Evolutionary conservation across 371 early-diverging fungal species (phyloP).

Genomic region (Mortierella sp.): DNA sequence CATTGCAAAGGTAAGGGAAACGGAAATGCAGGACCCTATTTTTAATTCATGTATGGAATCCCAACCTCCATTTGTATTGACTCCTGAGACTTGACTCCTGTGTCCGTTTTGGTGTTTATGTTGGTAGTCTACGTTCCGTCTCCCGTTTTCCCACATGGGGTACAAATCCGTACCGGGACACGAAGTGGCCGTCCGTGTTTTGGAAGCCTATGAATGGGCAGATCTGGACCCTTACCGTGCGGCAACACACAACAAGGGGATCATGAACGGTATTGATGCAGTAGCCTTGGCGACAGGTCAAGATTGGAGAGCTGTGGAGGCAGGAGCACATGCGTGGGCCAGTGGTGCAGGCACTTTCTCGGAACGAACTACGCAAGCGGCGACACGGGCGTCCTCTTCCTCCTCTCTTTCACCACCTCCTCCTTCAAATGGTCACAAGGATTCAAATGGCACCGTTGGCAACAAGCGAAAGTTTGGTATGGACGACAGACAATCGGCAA

Average conservation of each 20-base stretch:
- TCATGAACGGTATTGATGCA: constrained; percentile 81
- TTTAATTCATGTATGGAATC: not conserved
- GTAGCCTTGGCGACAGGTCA: constrained; percentile 80
- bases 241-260: constrained; percentile 79
- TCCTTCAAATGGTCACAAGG: not conserved
- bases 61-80: too few species aligned
- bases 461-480: constrained; percentile 13
- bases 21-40: not conserved
- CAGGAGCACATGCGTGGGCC: constrained; percentile 74
- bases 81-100: too few species aligned
- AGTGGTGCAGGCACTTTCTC: constrained; percentile 52
- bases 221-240: constrained; percentile 73
- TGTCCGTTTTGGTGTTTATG: not conserved
- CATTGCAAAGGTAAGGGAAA: constrained; percentile 58
- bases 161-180: constrained; percentile 68
- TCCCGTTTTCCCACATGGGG: constrained; percentile 64
- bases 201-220: constrained; percentile 76
- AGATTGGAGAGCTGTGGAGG: constrained; percentile 81
- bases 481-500: not conserved
- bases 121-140: constrained; percentile 62
- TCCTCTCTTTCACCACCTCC: not conserved
- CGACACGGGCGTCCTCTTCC: not conserved
- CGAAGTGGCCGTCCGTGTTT: constrained; percentile 64
- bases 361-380: constrained; percentile 19
- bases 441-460: not conserved